phyloP scores from a whole-genome alignment of 371 early-diverging fungal genomes.

The Rhizomucor miehei region DNA sequence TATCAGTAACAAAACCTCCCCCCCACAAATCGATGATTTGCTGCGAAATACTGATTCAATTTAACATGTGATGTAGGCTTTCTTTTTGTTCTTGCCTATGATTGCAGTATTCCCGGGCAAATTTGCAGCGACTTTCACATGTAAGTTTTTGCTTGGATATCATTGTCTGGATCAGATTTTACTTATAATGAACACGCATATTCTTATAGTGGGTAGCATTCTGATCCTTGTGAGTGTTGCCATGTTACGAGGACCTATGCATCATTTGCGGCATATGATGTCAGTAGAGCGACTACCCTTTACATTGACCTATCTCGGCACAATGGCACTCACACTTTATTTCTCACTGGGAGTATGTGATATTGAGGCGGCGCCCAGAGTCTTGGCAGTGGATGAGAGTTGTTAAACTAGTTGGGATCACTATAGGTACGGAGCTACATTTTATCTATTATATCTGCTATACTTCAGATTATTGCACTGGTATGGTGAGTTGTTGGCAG shows the following conservation, averaged over 20 bases:
- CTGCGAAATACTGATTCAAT: no score
- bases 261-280: slow-evolving; percentile 60
- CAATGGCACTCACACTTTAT: slow-evolving; percentile 60
- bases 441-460: slow-evolving; percentile 54
- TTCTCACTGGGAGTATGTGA: slow-evolving; percentile 51
- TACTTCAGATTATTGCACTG: slow-evolving; percentile 59
- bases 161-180: no score
- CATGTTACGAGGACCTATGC: slow-evolving; percentile 60
- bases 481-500: slow-evolving; percentile 41
- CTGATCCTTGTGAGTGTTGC: slow-evolving; percentile 56
- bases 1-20: no score
- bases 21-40: no score
- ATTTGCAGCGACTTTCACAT: slow-evolving; percentile 62
- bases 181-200: not conserved
- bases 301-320: slow-evolving; percentile 57
- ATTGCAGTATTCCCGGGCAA: slow-evolving; percentile 53
- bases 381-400: no score
- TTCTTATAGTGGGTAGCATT: slow-evolving; percentile 39
- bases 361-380: no score
- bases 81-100: slow-evolving; percentile 43
- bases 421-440: slow-evolving; percentile 46
- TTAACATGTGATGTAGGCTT: slow-evolving; percentile 24
- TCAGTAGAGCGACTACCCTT: slow-evolving; percentile 60
- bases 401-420: no score
- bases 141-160: slow-evolving; percentile 24